A percentile compares a stretch with the other conserved stretches of the same genome.
Conservation (phyloP, 352 stramenopile genomes). For the Thalassiosira exigua region DNA sequence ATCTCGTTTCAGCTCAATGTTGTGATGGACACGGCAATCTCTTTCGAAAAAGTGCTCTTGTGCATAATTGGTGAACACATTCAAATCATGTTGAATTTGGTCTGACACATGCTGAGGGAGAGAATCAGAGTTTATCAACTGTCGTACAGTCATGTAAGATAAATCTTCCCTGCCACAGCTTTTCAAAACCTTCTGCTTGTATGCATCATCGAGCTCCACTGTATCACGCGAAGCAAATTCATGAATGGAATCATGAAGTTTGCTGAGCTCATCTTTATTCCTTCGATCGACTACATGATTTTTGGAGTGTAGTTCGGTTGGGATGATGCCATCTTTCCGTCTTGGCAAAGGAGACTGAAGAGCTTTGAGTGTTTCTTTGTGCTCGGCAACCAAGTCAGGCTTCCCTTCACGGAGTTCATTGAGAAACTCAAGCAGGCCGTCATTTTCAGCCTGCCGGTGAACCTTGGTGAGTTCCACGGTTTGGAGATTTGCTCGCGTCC, state of each 20-base stretch:
- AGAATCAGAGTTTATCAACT: slow-evolving; percentile 6
- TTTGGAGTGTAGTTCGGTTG: slow-evolving; percentile 79
- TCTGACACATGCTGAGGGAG: background rate
- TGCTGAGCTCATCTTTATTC: slow-evolving; percentile 70
- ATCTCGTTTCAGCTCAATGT: slow-evolving; percentile 55
- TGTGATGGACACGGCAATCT: slow-evolving; percentile 34
- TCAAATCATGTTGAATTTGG: slow-evolving; percentile 22
- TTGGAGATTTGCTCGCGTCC: slow-evolving; percentile 30
- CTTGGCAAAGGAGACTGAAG: slow-evolving; percentile 28
- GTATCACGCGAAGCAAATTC: slow-evolving; percentile 42
- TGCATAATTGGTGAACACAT: slow-evolving; percentile 29
- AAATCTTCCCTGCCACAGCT: slow-evolving; percentile 13
- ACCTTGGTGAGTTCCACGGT: slow-evolving; percentile 64
- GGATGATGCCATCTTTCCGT: slow-evolving; percentile 55
- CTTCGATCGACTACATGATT: slow-evolving; percentile 77
- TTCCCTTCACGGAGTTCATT: slow-evolving; percentile 54
- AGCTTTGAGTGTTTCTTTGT: slow-evolving; percentile 21
- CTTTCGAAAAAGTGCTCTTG: slow-evolving; percentile 47
- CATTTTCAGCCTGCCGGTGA: slow-evolving; percentile 76
- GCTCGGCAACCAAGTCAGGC: slow-evolving; percentile 13
- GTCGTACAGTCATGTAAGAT: background rate
- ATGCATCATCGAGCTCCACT: slow-evolving; percentile 23
- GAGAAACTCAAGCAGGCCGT: slow-evolving; percentile 70
- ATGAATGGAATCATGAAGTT: slow-evolving; percentile 33
- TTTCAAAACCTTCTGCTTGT: slow-evolving; percentile 37